Evolutionary conservation across 495 filamentous ascomycete genomes (phyloP), one percentile per base, ranked within the genome.

Genomic region (Lasiosphaeris hirsuta): DNA sequence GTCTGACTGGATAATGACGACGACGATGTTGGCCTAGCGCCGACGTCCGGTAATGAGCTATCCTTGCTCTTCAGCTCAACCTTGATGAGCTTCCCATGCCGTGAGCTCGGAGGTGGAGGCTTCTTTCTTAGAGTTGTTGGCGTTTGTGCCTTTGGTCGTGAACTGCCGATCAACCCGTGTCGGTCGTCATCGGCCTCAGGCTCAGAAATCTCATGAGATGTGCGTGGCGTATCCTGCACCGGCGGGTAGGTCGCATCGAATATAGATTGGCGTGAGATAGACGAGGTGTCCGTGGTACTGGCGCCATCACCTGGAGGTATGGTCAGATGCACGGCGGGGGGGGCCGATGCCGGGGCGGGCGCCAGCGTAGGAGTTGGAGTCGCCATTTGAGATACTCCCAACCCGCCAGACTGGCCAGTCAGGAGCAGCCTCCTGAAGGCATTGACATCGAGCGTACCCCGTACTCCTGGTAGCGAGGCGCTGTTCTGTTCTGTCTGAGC

Each of bases 51-150:
- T 30, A 30, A 34, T 9, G 44, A 17, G 3, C 42, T 10, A 15
- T 51, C 48, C 50, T 57, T 47, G 43, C 15, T 50, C 51, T 50
- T 65, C 19, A 67, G 60, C 54, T 67, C 72, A 19, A 70, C 59
- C 59, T 74, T 82, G 42, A 90, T 87, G n/a, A 83, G 70, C 65
- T 85, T 87, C 6, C 87, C 87, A 71, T 88, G 86, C 54, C 86
- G 81, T 40, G 78, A 85, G 62, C 73, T 85, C 1, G 86, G 85
- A 19, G 82, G 79, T 13, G 83, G 82, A 33, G 72, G 74, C 52
- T 74, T 74, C 62, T 72, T 73, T 50, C 67, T 63, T 13, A 56
- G 34, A 2, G 68, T 65, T 15, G 62, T 38, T 9, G 66, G 65
- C 6, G 68, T 80, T 13, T 78, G 76, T 56, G 75, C 75, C 61